These are phyloP conservation scores for Paecilomyces formosus DNA, from an alignment of 2,329 filamentous ascomycete species.

Conservation along the genomic window DNA sequence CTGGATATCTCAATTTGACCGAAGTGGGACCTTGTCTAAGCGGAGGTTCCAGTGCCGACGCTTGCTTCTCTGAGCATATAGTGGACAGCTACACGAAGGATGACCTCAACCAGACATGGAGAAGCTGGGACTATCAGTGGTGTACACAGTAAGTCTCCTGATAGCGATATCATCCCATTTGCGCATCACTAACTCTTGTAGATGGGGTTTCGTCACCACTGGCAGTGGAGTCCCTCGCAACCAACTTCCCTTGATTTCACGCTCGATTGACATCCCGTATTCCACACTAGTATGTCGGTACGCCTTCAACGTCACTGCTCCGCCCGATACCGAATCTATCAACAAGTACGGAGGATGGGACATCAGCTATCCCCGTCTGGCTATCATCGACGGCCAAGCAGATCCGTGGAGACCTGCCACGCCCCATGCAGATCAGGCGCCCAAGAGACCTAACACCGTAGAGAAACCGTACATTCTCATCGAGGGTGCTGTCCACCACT, in stretches of 20 bases:
- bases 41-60: conserved; percentile 36
- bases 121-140: conserved; percentile 53
- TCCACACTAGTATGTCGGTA: conserved; percentile 54
- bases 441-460: conserved; percentile 50
- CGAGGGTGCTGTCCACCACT: conserved; percentile 10
- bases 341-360: conserved; percentile 71
- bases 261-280: conserved; percentile 59
- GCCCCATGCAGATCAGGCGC: conserved; percentile 58
- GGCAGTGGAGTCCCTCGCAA: conserved; percentile 60
- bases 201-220: conserved; percentile 74
- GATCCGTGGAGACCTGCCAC: conserved; percentile 76
- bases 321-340: conserved; percentile 57
- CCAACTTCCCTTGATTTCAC: conserved; percentile 63
- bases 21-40: conserved; percentile 31
- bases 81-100: conserved; percentile 38
- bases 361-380: conserved; percentile 67
- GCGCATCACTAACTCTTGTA: conserved; percentile 14
- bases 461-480: conserved; percentile 69
- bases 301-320: conserved; percentile 61
- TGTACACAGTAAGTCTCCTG: conserved; percentile 34
- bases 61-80: conserved; percentile 47
- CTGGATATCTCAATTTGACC: conserved; percentile 47
- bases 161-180: background rate
- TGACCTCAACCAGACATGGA: conserved; percentile 37
- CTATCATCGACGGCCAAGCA: conserved; percentile 67